Base-by-base conservation (phyloP, 768 basidiomycete genomes). In the Cystoderma amianthinum region DNA sequence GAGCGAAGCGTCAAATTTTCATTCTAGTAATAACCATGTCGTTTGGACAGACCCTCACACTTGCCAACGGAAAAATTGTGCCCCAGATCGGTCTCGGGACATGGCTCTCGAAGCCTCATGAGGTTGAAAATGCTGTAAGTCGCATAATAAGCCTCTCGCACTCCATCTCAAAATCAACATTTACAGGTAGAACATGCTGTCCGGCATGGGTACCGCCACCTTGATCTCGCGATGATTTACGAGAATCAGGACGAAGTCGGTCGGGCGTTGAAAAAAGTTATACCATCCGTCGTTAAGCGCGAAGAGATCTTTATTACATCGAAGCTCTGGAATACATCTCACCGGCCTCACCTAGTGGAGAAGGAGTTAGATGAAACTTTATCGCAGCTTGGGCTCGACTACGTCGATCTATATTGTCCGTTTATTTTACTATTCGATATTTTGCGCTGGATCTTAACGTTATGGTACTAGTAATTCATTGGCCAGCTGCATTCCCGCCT, bases 81-180 rank as follows among this genome's bases (percentile, higher is more conserved):
- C 87, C 85, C 23, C 79, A 82, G 59, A 78, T 91, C 50, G 90
- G 90, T 30, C 69, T 90, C 25, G 90, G 89, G 4, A 89, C 87
- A 13, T 91, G 86, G 86, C 68, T 81, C 42, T 82, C 85, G 5
- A 67, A 81, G 54, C 80, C 81, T 6, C 68, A 78, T 19, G 84
- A 91, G 56, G 89, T 90, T 44, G 81, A 84, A 61, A 67, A 69
- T 24, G 80, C 84, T 33, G 85, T 86, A 56, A 28, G 64, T 55
- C n/a, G 7, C 20, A n/a, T 20, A 32, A 23, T n/a, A n/a, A n/a
- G n/a, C n/a, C n/a, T n/a, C n/a, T 7, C 9, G 24, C 16, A 22
- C 34, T 38, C 37, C 28, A 36, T 32, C 33, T 39, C 44, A 28
- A 45, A n/a, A n/a, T n/a, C n/a, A 7, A 18, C 32, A 10, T 25